These are phyloP conservation scores for Populus tremula DNA, from an alignment of 345 rosid species.

Conservation along the genomic window DNA sequence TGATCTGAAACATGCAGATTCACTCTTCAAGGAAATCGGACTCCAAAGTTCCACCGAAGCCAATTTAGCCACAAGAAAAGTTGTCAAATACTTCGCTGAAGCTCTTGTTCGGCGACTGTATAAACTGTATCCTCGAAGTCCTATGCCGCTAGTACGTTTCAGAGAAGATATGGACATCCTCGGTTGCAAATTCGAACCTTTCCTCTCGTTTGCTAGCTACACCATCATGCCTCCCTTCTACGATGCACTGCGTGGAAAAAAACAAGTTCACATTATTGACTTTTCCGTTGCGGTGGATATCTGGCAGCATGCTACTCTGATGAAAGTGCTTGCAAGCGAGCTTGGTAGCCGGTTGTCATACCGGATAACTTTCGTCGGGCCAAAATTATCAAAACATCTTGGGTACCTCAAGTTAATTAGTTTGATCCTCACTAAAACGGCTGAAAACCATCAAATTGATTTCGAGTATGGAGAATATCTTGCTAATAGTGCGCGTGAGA, in stretches of 20 bases:
- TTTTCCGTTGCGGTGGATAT: too few species aligned
- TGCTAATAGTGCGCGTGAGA: conserved; percentile 47
- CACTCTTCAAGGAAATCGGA: conserved; percentile 51
- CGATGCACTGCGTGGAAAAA: too few species aligned
- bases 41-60: conserved; percentile 48
- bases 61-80: conserved; percentile 68
- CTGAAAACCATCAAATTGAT: not conserved
- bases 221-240: too few species aligned
- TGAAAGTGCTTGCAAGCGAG: too few species aligned
- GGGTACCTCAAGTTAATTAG: too few species aligned
- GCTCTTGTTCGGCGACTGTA: conserved; percentile 59
- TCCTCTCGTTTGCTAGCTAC: conserved; percentile 41
- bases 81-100: conserved; percentile 68
- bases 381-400: too few species aligned
- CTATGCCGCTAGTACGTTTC: conserved; percentile 11
- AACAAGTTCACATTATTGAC: too few species aligned
- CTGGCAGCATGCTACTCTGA: too few species aligned
- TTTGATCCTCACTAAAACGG: too few species aligned
- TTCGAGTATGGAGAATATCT: conserved; percentile 46
- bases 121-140: conserved; percentile 10
- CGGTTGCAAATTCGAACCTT: conserved; percentile 20
- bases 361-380: too few species aligned
- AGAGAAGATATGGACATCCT: too few species aligned
- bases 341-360: too few species aligned
- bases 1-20: conserved; percentile 50